Conservation (phyloP, 2,329 filamentous ascomycete species). For the Amauroascus niger region DNA sequence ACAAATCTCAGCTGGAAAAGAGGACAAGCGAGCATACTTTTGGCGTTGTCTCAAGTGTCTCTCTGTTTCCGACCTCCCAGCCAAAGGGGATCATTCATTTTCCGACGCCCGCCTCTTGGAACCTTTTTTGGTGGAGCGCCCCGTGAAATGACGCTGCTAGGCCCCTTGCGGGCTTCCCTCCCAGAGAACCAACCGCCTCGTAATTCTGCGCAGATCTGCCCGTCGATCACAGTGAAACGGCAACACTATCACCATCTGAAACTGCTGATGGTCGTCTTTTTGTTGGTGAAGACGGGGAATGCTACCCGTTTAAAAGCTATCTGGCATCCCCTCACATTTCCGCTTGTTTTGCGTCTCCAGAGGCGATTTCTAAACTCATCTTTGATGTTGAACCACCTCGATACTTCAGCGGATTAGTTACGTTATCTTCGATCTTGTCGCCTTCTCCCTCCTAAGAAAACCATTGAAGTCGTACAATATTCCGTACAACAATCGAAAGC, state of each 20-base stretch:
- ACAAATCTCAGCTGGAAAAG: conserved; percentile 5
- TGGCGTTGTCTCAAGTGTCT: conserved; percentile 8
- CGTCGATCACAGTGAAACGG: not conserved
- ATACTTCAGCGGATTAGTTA: too few species aligned
- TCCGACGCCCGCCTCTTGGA: not conserved
- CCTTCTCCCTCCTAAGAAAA: not conserved
- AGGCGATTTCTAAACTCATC: too few species aligned
- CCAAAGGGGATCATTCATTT: not conserved
- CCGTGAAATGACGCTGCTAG: not conserved
- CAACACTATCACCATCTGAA: conserved; percentile 3
- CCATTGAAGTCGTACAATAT: not conserved
- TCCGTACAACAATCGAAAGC: not conserved
- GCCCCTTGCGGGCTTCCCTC: not conserved
- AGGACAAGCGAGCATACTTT: conserved; percentile 8
- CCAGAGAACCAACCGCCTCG: not conserved
- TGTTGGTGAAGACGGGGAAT: not conserved
- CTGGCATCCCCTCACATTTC: too few species aligned
- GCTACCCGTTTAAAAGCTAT: not conserved
- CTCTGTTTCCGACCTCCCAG: not conserved
- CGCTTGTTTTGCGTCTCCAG: too few species aligned
- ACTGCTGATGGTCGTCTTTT: not conserved
- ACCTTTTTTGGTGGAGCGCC: too few species aligned
- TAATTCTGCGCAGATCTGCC: not conserved
- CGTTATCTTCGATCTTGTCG: too few species aligned
- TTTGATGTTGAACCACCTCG: not conserved